Evolutionary conservation across 495 filamentous ascomycete species (phyloP), one percentile per base, ranked within the genome.

Genomic region (Eremomyces bilateralis): DNA sequence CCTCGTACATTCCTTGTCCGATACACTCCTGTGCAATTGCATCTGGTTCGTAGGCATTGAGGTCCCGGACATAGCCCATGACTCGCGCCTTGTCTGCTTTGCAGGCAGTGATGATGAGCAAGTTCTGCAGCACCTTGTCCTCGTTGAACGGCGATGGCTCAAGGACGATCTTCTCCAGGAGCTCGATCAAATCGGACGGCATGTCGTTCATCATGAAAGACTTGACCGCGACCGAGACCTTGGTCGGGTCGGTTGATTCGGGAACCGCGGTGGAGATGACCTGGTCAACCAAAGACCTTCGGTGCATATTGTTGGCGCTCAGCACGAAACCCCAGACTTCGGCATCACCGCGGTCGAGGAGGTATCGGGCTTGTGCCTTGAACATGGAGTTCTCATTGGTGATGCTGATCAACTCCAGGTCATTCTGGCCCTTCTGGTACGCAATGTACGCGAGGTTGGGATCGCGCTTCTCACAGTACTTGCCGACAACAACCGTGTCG

Each of bases 351-450:
- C 90, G 71, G 43, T 93, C 83, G 30, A 99, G 64, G 21, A 95
- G 75, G 53, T 99, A 95, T 13, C 90, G 73, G 29, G 84, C 84
- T 56, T 99, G 90, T 15, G 81, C 80, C 50, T 79, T 79, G 67
- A 91, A 99, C 90, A 99, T 99, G 5, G 80, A 69, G 60, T 99
- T 99, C 57, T 95, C 90, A 49, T 94, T 99, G 41, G 90, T 93
- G 50, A 99, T 83, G 57, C 71, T 85, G 57, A 99, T 88, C 37
- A 99, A 65, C 53, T 99, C 90, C 24, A 99, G 58, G 49, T 99
- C 90, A 49, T 95, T 95, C 55, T 90, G 81, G 19, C 90, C 90
- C 65, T 99, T 99, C 43, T 74, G 62, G 50, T 93, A 99, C 19
- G 84, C 78, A 46, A 94, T 93, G 59, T 76, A 93, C 5, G 88